phyloP scores from a whole-genome alignment of 106 monocot genomes.

The Acorus calamus region DNA sequence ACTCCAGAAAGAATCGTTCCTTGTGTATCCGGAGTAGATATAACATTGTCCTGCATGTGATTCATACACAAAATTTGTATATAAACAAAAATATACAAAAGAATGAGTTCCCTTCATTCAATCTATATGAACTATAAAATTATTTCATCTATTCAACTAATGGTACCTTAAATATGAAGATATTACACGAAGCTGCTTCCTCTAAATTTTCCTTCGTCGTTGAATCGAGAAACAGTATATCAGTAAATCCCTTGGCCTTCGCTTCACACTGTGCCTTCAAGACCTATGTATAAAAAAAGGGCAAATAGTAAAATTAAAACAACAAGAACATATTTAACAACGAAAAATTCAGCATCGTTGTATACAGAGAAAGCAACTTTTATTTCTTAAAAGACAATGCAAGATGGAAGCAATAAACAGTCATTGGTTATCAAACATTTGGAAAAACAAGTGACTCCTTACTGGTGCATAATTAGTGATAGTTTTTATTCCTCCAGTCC shows the following conservation, averaged over 20 bases:
- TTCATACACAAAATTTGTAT: too few relatives aligned
- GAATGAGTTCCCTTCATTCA: too few relatives aligned
- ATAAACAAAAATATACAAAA: neutral
- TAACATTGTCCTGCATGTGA: constrained; percentile 8
- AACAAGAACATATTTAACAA: too few relatives aligned
- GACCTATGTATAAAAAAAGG: constrained; percentile 4
- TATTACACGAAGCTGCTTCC: constrained; percentile 83
- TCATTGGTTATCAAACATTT: neutral
- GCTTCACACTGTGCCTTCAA: constrained; percentile 29
- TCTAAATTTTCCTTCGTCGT: constrained; percentile 31
- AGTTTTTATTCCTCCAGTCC: constrained; percentile 71
- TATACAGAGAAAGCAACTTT: neutral
- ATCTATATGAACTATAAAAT: too few relatives aligned
- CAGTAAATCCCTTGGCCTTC: constrained; percentile 11
- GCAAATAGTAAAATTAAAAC: too few relatives aligned
- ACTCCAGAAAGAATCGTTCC: constrained; percentile 24
- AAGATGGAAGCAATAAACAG: neutral
- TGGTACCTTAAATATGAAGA: constrained; percentile 74
- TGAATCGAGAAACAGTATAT: neutral
- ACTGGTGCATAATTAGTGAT: constrained; percentile 92
- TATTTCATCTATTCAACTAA: too few relatives aligned
- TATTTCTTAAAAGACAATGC: neutral
- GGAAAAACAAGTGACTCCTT: constrained; percentile 1
- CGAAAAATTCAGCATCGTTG: neutral
- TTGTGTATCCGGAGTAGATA: constrained; percentile 14